A percentile compares a stretch with the other conserved stretches of the same genome.
phyloP scores from a whole-genome alignment of 2,329 filamentous ascomycete species.

The Calonectria henricotiae region DNA sequence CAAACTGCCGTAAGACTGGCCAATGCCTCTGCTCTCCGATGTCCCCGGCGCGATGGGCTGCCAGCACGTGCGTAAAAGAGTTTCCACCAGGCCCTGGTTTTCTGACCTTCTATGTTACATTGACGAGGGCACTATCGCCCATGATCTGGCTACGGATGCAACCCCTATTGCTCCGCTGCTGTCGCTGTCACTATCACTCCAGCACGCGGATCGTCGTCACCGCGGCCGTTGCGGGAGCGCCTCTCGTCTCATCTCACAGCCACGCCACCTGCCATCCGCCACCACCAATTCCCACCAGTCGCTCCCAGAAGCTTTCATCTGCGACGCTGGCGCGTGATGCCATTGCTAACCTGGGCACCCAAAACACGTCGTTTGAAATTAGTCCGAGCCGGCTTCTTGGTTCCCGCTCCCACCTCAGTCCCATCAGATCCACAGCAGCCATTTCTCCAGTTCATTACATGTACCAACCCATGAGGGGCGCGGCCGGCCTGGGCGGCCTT shows the following conservation, averaged over 20 bases:
- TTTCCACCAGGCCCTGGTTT: constrained; percentile 25
- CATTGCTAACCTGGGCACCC: constrained; percentile 35
- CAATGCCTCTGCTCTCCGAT: background rate
- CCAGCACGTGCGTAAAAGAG: constrained; percentile 35
- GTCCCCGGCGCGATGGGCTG: background rate
- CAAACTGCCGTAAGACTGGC: constrained; percentile 5
- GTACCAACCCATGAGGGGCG: constrained; percentile 40
- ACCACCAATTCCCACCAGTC: constrained; percentile 5
- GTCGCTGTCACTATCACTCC: constrained; percentile 18
- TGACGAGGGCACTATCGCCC: constrained; percentile 25
- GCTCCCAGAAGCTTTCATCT: constrained; percentile 26
- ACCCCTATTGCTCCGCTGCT: constrained; percentile 17
- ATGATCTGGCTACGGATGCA: constrained; percentile 29
- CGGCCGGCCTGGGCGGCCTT: constrained; percentile 42
- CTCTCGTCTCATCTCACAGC: constrained; percentile 34
- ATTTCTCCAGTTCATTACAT: constrained; percentile 36
- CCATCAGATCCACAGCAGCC: constrained; percentile 38
- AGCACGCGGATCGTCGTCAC: background rate
- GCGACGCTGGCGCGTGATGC: constrained; percentile 38
- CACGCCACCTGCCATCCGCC: constrained; percentile 27
- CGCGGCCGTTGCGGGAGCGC: constrained; percentile 7
- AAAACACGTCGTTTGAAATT: constrained; percentile 38
- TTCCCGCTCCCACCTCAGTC: constrained; percentile 41
- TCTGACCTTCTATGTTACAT: constrained; percentile 17
- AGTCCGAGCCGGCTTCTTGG: constrained; percentile 32